phyloP scores from a whole-genome alignment of 1,139 yeast genomes.

The Zygoascus hellenicus region DNA sequence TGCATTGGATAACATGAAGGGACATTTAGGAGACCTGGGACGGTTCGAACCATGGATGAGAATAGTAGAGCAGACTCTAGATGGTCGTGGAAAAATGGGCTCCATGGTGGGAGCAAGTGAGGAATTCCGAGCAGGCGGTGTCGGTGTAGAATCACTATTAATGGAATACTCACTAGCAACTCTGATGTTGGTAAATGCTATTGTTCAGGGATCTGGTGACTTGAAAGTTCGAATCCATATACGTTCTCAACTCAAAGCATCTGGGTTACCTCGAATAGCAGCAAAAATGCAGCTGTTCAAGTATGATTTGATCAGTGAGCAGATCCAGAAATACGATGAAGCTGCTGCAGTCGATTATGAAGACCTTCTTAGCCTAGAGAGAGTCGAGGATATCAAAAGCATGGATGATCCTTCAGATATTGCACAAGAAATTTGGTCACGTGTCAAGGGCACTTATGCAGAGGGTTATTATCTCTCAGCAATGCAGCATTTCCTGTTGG shows the following conservation, averaged over 20 bases:
- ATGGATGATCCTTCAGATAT: constrained; percentile 65
- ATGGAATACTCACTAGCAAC: constrained; percentile 78
- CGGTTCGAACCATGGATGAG: constrained; percentile 84
- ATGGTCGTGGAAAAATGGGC: constrained; percentile 85
- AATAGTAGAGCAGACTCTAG: constrained; percentile 65
- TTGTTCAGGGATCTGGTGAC: constrained; percentile 60
- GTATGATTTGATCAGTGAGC: constrained; percentile 58
- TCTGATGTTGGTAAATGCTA: constrained; percentile 66
- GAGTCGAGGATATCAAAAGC: constrained; percentile 44
- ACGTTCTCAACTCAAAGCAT: constrained; percentile 69
- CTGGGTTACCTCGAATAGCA: constrained; percentile 65
- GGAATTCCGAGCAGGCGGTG: constrained; percentile 63
- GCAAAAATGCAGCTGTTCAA: constrained; percentile 56
- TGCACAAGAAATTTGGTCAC: constrained; percentile 62
- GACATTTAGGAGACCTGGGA: constrained; percentile 54
- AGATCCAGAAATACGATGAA: constrained; percentile 59
- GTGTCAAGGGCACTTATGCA: constrained; percentile 65
- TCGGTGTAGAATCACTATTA: constrained; percentile 61
- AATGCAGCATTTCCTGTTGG: constrained; percentile 73
- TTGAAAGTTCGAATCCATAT: constrained; percentile 64
- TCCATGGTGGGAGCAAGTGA: constrained; percentile 90
- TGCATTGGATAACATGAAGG: constrained; percentile 58
- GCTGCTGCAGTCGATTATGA: constrained; percentile 66
- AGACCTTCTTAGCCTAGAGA: constrained; percentile 55
- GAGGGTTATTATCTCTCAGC: constrained; percentile 64